phyloP scores from a whole-genome alignment of 2,329 filamentous ascomycete genomes.

The Colletotrichum aenigma region DNA sequence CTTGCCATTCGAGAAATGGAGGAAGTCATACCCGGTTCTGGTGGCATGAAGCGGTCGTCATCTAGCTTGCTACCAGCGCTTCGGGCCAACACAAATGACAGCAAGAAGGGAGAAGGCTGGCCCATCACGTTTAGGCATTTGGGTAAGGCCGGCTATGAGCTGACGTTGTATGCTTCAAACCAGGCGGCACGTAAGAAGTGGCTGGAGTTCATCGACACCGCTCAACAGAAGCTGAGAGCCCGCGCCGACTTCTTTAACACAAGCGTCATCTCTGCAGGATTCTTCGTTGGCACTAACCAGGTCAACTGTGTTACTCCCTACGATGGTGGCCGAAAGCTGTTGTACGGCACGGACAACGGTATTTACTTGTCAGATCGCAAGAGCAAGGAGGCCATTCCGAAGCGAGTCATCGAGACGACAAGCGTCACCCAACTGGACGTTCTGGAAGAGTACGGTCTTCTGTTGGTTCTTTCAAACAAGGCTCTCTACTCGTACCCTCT shows the following conservation, averaged over 20 bases:
- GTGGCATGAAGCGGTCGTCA: slow-evolving; percentile 83
- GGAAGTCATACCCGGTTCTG: slow-evolving; percentile 82
- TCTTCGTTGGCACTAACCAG: slow-evolving; percentile 72
- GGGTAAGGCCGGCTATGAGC: slow-evolving; percentile 92
- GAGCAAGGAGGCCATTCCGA: slow-evolving; percentile 81
- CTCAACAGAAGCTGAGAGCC: slow-evolving; percentile 85
- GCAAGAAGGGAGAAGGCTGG: slow-evolving; percentile 76
- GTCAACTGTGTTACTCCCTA: slow-evolving; percentile 96
- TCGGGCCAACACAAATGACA: slow-evolving; percentile 50
- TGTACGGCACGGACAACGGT: slow-evolving; percentile 93
- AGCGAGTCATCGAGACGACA: slow-evolving; percentile 82
- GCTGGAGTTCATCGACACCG: slow-evolving; percentile 92
- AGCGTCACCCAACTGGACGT: slow-evolving; percentile 96
- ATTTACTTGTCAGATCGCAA: slow-evolving; percentile 92
- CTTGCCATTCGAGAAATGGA: slow-evolving; percentile 97
- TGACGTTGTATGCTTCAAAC: slow-evolving; percentile 86
- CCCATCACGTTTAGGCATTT: slow-evolving; percentile 97
- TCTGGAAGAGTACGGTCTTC: slow-evolving; percentile 89
- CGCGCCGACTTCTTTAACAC: slow-evolving; percentile 92
- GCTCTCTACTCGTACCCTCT: slow-evolving; percentile 89
- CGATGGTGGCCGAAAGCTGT: slow-evolving; percentile 92
- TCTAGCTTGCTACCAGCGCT: slow-evolving; percentile 76
- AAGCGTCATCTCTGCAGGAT: slow-evolving; percentile 61
- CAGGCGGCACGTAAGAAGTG: slow-evolving; percentile 91
- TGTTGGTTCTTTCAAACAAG: slow-evolving; percentile 92